Evolutionary conservation across 768 basidiomycete genomes (phyloP), one percentile per base, ranked within the genome.

Genomic region (Russula ochroleuca): DNA sequence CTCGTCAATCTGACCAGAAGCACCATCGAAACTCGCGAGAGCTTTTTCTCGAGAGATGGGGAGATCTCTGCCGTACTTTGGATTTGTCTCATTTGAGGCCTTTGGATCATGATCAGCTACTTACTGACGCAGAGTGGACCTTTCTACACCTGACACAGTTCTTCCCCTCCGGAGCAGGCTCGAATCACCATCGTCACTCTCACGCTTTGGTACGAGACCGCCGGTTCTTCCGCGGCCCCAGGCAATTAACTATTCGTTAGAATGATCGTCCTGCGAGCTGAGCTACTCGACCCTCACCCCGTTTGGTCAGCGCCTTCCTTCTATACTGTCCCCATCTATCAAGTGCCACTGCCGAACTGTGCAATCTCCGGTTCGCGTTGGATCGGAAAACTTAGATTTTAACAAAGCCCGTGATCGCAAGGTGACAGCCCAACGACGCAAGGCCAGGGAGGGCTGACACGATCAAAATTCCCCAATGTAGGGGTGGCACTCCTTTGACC

Each of bases 141-240:
- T 38, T 17, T 14, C 17, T 13, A 19, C 31, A 11, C n/a, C 31
- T 2, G 2, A 28, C 28, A 2, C 15, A 15, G 14, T 5, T 17
- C 40, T 41, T 41, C 35, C 51, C 15, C 53, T 61, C 41, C 41
- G 43, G 17, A 60, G 51, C 51, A 15, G 23, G 50, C 41, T 54
- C 43, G 15, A 37, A 43, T 53, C 59, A 25, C 59, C 59, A n/a
- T 52, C 43, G 8, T 52, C 31, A 11, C 59, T 3, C 19, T 43
- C 28, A 21, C 28, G 14, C 50, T 52, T 0, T 25, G 7, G 4
- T 52, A 60, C n/a, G 5, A 28, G 13, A 15, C 25, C 15, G 8
- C 21, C 21, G 14, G 6, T 14, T 48, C 47, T 21, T 10, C 11
- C 47, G 9, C n/a, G 9, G 47, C 9, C 41, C 19, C 19, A 43